Evolutionary conservation across 164 flowering plant species (phyloP).

Genomic region (Dillenia suffruticosa): DNA sequence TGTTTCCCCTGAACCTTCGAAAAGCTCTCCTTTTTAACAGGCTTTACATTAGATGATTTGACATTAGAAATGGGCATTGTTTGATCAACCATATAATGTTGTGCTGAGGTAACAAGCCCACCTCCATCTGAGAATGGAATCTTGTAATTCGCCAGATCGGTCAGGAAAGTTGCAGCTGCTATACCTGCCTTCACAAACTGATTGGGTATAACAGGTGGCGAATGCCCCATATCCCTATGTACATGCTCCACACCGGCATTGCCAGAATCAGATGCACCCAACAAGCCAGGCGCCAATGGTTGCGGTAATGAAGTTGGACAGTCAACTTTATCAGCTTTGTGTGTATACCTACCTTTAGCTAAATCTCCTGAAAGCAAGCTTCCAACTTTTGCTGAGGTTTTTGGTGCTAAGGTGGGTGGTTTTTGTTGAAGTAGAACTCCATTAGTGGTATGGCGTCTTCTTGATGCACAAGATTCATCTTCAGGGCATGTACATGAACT

Average conservation of each 20-base stretch:
- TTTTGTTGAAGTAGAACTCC: conserved; percentile 28
- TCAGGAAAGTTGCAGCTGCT: conserved; percentile 57
- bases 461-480: conserved; percentile 61
- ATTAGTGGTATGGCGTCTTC: conserved; percentile 33
- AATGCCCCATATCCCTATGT: conserved; percentile 19
- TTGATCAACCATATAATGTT: conserved; percentile 48
- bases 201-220: conserved; percentile 43
- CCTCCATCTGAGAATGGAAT: conserved; percentile 47
- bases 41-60: conserved; percentile 39
- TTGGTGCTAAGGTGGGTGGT: conserved; percentile 33
- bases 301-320: conserved; percentile 30
- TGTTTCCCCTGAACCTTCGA: conserved; percentile 32
- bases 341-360: conserved; percentile 20
- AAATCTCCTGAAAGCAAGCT: conserved; percentile 27
- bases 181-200: conserved; percentile 68
- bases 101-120: conserved; percentile 21
- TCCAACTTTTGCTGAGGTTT: conserved; percentile 32
- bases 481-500: conserved; percentile 70
- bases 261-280: conserved; percentile 26
- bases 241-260: conserved; percentile 17
- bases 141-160: conserved; percentile 59
- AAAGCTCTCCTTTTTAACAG: conserved; percentile 31
- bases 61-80: conserved; percentile 29
- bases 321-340: conserved; percentile 24
- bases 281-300: conserved; percentile 25